These are phyloP conservation scores for Thuja plicata DNA, from an alignment of 83 land plant species.

Conservation along the genomic window DNA sequence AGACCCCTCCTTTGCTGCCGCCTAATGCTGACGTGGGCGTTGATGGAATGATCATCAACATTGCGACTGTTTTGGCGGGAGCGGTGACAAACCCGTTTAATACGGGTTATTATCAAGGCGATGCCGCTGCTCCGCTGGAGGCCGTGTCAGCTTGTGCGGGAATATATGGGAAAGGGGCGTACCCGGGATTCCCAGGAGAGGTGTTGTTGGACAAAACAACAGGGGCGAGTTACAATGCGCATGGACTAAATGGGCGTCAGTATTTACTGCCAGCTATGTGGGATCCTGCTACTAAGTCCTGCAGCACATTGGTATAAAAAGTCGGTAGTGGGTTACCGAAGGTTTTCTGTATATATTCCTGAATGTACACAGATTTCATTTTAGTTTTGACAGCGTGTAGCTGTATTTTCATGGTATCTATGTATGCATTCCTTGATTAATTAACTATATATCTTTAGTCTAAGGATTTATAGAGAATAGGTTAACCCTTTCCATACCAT, in stretches of 20 bases:
- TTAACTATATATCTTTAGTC: no score
- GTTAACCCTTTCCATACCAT: no score
- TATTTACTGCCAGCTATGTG: slow-evolving; percentile 50
- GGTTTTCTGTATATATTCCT: no score
- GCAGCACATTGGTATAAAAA: slow-evolving; percentile 24
- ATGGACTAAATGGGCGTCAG: slow-evolving; percentile 42
- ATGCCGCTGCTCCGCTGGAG: slow-evolving; percentile 35
- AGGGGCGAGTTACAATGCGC: slow-evolving; percentile 60
- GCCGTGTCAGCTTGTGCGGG: slow-evolving; percentile 58
- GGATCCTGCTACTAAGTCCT: slow-evolving; percentile 35
- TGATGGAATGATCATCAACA: slow-evolving; percentile 48
- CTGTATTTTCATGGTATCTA: no score
- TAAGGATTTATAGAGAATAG: no score
- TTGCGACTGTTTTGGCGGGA: slow-evolving; percentile 50
- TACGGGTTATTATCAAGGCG: slow-evolving; percentile 48
- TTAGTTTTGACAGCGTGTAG: no score
- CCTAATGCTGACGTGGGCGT: slow-evolving; percentile 60
- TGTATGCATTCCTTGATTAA: no score
- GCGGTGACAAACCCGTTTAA: slow-evolving; percentile 49
- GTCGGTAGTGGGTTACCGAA: no score
- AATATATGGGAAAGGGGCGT: slow-evolving; percentile 41
- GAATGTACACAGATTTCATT: no score
- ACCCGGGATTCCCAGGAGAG: slow-evolving; percentile 50
- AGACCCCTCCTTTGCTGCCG: slow-evolving; percentile 37
- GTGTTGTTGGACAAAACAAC: slow-evolving; percentile 30